Percentiles rank a stretch among this genome's conserved stretches.
These are phyloP conservation scores for Peniophora sp. DNA, from an alignment of 1,284 basidiomycete species.

Conservation along the genomic window DNA sequence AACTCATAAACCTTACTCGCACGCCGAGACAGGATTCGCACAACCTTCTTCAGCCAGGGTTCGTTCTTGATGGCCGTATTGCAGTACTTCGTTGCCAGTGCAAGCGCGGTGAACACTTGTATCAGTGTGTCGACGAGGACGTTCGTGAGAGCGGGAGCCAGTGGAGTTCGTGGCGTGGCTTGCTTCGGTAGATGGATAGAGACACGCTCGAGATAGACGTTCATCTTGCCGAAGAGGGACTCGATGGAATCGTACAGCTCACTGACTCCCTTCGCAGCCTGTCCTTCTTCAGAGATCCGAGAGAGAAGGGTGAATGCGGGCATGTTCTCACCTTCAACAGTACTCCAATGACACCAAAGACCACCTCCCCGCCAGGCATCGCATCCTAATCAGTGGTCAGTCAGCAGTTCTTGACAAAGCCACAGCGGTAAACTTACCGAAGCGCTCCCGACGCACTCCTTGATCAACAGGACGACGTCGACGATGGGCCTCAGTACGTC, in stretches of 20 bases:
- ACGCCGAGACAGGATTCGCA: no score
- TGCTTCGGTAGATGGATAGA: not conserved
- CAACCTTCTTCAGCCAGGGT: no score
- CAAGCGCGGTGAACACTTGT: no score
- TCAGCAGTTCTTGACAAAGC: no score
- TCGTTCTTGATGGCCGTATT: no score
- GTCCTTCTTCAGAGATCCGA: not conserved
- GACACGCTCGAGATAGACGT: not conserved
- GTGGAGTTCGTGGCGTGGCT: no score
- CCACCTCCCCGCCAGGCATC: not conserved
- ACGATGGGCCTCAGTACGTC: not conserved
- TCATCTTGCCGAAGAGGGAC: not conserved
- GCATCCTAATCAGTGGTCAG: not conserved
- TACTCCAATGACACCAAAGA: not conserved
- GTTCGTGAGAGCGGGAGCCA: no score
- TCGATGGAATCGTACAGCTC: not conserved
- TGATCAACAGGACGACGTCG: not conserved
- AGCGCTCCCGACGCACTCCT: not conserved
- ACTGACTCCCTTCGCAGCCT: not conserved
- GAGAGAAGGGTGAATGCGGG: not conserved
- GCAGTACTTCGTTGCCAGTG: no score
- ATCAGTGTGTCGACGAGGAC: no score
- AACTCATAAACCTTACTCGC: no score
- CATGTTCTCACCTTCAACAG: not conserved
- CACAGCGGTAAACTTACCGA: no score